Base-by-base conservation (phyloP, 2,329 filamentous ascomycete species). In the Aspergillus spinulosporus region DNA sequence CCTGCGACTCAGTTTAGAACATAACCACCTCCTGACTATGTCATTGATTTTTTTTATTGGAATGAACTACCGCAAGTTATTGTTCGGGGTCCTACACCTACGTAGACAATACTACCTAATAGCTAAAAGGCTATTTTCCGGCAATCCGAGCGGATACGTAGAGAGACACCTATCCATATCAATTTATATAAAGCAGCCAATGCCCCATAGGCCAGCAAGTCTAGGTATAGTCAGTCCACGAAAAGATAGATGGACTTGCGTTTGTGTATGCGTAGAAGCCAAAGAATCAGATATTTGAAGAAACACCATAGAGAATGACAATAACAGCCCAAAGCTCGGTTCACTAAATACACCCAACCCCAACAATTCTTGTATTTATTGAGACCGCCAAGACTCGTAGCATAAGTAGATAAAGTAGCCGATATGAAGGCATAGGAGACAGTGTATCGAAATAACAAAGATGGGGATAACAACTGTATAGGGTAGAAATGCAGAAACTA, bases 311-410 rank as follows among this genome's bases (percentile, higher is more conserved):
- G 43, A 48, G 34, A 15, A 46, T 46, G 31, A 39, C 31, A 28
- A 51, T 11, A n/a, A 36, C 32, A 55, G 49, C 52, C 52, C 56
- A 57, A 58, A 49, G 45, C 47, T 55, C 11, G n/a, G 34, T 47
- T 47, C 56, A 57, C 58, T 53, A 48, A 48, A 11, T 45, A 31
- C 43, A 45, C 39, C 39, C 14, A 15, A 52, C 53, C 57, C 9
- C 49, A 48, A 53, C 39, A 53, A 56, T 52, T 55, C 51, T 39
- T 26, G 8, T 46, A 56, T 43, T 50, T 46, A 46, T 45, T 52
- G 40, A 56, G 7, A 54, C 53, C 57, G 50, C 44, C 54, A 57
- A 39, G 42, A 49, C 51, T 56, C 59, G 58, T 60, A 53, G 43
- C 3, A 43, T 37, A 12, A 12, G 11, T 37, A 37, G 34, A 37